These are phyloP conservation scores for Betula pendula DNA, from an alignment of 306 rosid genomes.

Conservation along the genomic window DNA sequence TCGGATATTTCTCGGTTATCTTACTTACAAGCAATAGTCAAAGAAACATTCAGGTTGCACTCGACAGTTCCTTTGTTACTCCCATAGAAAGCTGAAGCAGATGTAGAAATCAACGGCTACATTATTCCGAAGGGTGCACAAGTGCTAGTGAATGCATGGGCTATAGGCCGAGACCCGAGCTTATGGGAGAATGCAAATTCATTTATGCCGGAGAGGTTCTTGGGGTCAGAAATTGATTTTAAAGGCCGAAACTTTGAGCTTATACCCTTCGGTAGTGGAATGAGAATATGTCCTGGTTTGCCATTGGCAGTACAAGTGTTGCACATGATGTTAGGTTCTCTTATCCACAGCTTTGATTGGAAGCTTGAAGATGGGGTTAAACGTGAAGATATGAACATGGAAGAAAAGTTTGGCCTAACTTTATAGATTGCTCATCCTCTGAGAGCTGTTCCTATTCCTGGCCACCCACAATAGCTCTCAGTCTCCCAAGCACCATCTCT, in stretches of 20 bases:
- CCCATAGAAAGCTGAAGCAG: constrained; percentile 46
- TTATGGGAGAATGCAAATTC: constrained; percentile 41
- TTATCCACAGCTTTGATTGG: constrained; percentile 61
- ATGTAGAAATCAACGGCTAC: constrained; percentile 44
- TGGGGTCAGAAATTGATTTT: constrained; percentile 41
- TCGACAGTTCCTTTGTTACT: constrained; percentile 46
- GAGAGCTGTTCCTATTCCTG: constrained; percentile 36
- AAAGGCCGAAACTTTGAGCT: constrained; percentile 50
- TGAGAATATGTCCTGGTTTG: constrained; percentile 46
- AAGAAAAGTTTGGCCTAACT: constrained; percentile 51
- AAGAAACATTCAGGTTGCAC: constrained; percentile 51
- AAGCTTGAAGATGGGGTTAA: constrained; percentile 41
- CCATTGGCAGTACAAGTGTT: constrained; percentile 54
- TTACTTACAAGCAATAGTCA: constrained; percentile 53
- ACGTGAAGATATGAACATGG: constrained; percentile 43
- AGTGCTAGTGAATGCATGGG: constrained; percentile 51
- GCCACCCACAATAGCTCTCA: constrained; percentile 51
- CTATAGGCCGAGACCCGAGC: constrained; percentile 38
- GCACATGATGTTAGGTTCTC: constrained; percentile 48
- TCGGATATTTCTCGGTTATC: constrained; percentile 42
- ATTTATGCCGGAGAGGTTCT: constrained; percentile 59
- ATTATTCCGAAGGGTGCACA: constrained; percentile 50
- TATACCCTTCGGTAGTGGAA: constrained; percentile 49
- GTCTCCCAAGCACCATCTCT: constrained; percentile 48
- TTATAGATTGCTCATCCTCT: constrained; percentile 42